phyloP scores from a whole-genome alignment of 139 green algal species.

The Ostreobium quekettii region DNA sequence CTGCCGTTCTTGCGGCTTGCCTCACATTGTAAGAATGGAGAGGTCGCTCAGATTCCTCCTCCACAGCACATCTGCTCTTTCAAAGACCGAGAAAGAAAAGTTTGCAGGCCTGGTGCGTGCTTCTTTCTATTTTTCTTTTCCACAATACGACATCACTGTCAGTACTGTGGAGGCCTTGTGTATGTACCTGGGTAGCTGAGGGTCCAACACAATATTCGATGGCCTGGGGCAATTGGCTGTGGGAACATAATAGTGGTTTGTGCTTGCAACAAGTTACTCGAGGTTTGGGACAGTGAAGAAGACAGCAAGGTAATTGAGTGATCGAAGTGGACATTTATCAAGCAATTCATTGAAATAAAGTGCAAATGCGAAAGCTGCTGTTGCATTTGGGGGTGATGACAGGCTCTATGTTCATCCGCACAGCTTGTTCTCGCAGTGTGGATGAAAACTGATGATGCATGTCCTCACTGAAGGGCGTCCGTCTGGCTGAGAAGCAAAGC shows the following conservation, averaged over 20 bases:
- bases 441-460: too few species aligned
- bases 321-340: too few species aligned
- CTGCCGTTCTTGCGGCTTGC: constrained; percentile 76
- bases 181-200: background rate
- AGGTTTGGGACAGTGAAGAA: too few species aligned
- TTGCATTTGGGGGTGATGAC: too few species aligned
- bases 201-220: background rate
- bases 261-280: background rate
- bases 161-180: background rate
- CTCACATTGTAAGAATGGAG: constrained; percentile 53
- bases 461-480: too few species aligned
- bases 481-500: too few species aligned
- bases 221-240: background rate
- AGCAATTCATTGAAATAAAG: too few species aligned
- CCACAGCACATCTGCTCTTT: background rate
- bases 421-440: too few species aligned
- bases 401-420: too few species aligned
- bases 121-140: background rate
- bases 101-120: background rate
- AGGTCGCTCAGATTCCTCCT: constrained; percentile 24
- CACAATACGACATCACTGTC: background rate
- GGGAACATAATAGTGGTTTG: background rate
- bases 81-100: background rate
- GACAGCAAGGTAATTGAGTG: too few species aligned
- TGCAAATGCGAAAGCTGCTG: too few species aligned